These are phyloP conservation scores for Lachnellula hyalina DNA, from an alignment of 2,329 filamentous ascomycete species.

Conservation along the genomic window DNA sequence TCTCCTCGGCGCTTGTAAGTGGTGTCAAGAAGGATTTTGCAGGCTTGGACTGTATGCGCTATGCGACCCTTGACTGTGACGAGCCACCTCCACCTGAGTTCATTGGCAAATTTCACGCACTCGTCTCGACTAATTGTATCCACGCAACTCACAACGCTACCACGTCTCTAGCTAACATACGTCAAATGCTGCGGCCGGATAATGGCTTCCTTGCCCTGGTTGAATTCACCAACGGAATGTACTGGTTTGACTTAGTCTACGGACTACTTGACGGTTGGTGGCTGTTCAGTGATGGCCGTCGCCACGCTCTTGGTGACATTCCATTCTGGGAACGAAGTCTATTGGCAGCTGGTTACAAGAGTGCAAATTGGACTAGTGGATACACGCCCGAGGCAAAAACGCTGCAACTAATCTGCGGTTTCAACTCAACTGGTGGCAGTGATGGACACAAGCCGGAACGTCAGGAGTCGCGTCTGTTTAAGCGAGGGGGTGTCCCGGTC, in stretches of 20 bases:
- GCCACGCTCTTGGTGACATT: constrained; percentile 11
- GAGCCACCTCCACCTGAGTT: constrained; percentile 3
- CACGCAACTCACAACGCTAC: constrained; percentile 13
- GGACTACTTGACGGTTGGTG: constrained; percentile 6
- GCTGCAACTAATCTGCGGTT: not conserved
- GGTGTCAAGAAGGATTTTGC: constrained; percentile 13
- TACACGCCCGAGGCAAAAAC: not conserved
- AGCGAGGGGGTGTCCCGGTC: constrained; percentile 38
- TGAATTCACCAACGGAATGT: constrained; percentile 16
- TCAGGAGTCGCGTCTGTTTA: not conserved
- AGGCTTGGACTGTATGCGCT: constrained; percentile 6
- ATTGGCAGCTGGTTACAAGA: constrained; percentile 1
- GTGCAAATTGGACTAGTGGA: constrained; percentile 2
- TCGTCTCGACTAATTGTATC: constrained; percentile 18
- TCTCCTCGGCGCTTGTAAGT: constrained; percentile 29
- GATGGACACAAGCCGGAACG: not conserved
- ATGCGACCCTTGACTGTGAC: constrained; percentile 10
- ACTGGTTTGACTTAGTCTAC: constrained; percentile 22
- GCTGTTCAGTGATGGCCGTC: constrained; percentile 16
- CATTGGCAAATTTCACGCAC: constrained; percentile 9
- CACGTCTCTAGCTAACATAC: constrained; percentile 5
- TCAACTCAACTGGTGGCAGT: not conserved
- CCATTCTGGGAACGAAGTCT: constrained; percentile 11
- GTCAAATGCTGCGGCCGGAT: constrained; percentile 3
- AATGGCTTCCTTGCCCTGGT: constrained; percentile 12